phyloP scores from a whole-genome alignment of 2,329 filamentous ascomycete species.

The Aurifilum marmelostoma region DNA sequence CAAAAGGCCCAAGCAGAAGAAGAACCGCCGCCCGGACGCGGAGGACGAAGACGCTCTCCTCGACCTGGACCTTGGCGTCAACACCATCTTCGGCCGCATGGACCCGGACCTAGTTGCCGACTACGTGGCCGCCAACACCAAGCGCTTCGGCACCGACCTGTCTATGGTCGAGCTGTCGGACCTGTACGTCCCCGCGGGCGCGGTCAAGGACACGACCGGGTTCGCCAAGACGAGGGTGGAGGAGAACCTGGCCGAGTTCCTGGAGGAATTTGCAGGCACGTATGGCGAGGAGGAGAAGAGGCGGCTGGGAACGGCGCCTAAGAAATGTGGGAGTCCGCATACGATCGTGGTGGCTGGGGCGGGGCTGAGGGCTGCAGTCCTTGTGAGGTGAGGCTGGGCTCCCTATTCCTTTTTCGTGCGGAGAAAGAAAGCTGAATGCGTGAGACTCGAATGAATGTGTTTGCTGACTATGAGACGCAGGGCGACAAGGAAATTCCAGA shows the following conservation, averaged over 20 bases:
- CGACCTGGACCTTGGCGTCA: constrained; percentile 74
- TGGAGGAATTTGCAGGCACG: constrained; percentile 65
- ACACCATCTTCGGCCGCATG: constrained; percentile 80
- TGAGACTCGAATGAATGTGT: background rate
- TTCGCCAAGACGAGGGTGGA: constrained; percentile 70
- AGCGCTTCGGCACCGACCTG: constrained; percentile 77
- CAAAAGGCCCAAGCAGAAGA: constrained; percentile 51
- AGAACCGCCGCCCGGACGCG: constrained; percentile 40
- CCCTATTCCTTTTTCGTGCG: background rate
- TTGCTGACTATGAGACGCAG: constrained; percentile 50
- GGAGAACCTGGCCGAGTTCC: constrained; percentile 75
- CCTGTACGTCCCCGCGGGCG: constrained; percentile 73
- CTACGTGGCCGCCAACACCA: constrained; percentile 78
- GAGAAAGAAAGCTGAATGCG: background rate
- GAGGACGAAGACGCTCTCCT: constrained; percentile 59
- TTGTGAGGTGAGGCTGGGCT: constrained; percentile 61
- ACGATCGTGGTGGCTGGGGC: constrained; percentile 87
- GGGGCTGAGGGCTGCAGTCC: constrained; percentile 82
- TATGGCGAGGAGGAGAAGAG: constrained; percentile 43
- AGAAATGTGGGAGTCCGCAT: constrained; percentile 75
- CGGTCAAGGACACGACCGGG: constrained; percentile 78
- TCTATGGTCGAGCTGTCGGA: constrained; percentile 85
- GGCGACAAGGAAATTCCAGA: constrained; percentile 76
- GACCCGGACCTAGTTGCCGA: constrained; percentile 83
- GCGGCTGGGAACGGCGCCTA: constrained; percentile 65